A percentile compares a stretch with the other conserved stretches of the same genome.
Conservation (phyloP, 139 green algal genomes). For the Volvox africanus region DNA sequence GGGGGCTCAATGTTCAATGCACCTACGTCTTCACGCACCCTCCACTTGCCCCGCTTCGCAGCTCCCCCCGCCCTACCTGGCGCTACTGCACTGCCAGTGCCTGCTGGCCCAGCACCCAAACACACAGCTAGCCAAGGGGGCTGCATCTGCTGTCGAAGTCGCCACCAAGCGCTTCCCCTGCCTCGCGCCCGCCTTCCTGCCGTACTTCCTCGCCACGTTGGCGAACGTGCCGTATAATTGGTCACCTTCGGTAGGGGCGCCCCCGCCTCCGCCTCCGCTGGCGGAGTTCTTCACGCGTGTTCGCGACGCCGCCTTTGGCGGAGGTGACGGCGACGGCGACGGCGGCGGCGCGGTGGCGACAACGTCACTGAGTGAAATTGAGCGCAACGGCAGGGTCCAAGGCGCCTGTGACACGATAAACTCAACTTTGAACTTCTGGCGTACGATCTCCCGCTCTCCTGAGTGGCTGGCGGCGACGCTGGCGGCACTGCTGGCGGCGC, state of each 20-base stretch:
- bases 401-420: slow-evolving; percentile 56
- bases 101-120: background rate
- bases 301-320: slow-evolving; percentile 11
- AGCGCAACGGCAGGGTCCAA: slow-evolving; percentile 53
- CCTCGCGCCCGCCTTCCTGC: slow-evolving; percentile 58
- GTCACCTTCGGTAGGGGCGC: background rate
- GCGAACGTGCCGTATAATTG: slow-evolving; percentile 58
- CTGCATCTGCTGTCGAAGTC: slow-evolving; percentile 47
- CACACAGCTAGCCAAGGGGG: background rate
- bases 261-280: background rate
- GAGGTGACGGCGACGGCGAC: background rate
- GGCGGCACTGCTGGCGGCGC: slow-evolving; percentile 57
- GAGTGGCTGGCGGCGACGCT: slow-evolving; percentile 49
- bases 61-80: slow-evolving; percentile 60
- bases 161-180: slow-evolving; percentile 74
- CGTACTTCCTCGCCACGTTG: slow-evolving; percentile 62
- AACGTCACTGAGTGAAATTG: slow-evolving; percentile 4
- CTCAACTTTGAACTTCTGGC: slow-evolving; percentile 50
- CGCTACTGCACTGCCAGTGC: slow-evolving; percentile 47
- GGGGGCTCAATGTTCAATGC: no score
- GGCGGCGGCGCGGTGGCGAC: slow-evolving; percentile 40
- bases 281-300: background rate
- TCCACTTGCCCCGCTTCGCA: background rate
- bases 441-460: slow-evolving; percentile 46
- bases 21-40: no score